Base-by-base conservation (phyloP, 805 yeast genomes). In the Metschnikowia orientalis region DNA sequence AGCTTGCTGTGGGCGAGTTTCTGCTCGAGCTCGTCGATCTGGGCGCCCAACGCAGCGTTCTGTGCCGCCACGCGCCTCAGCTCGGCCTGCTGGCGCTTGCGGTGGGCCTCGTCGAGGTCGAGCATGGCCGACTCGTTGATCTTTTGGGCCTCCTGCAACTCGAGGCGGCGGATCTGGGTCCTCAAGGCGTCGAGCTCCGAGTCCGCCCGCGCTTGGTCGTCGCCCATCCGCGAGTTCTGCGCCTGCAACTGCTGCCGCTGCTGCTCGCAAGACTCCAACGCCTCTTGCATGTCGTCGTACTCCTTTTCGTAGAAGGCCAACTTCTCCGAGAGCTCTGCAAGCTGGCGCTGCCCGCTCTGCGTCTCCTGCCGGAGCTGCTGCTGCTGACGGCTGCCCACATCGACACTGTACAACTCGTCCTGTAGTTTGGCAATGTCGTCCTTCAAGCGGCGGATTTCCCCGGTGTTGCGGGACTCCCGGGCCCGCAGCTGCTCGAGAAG, bases 41-140 rank as follows among this genome's bases (percentile, higher is more conserved):
- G 67, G 12, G 48, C 45, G 20, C 58, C 60, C 34, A 70, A 47
- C 4, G 53, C 48, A 9, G 58, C 60, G 8, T 70, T 52, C 35
- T 69, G 59, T 35, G 31, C 37, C 47, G 44, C 26, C 36, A 42
- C 20, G 11, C 48, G 38, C 16, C 19, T 31, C 22, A 30, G 45
- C 35, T 65, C 68, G 5, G 50, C 43, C 22, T 52, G 51, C 19
- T 45, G 39, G 15, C 44, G 48, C 36, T 42, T 39, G 23, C 48
- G 37, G 29, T 42, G 50, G 14, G 46, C 38, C 12, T 45, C 47
- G 19, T 52, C 57, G 21, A 53, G 43, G 40, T 44, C 59, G 27
- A 42, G 34, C 17, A 54, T 42, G 1, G 48, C 36, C 35, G 46
- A 15, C 32, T 45, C 49, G 30, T 45, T 45, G 30, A 34, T 39